Base-by-base conservation (phyloP, 352 stramenopile species). In the Globisporangium barbulae region DNA sequence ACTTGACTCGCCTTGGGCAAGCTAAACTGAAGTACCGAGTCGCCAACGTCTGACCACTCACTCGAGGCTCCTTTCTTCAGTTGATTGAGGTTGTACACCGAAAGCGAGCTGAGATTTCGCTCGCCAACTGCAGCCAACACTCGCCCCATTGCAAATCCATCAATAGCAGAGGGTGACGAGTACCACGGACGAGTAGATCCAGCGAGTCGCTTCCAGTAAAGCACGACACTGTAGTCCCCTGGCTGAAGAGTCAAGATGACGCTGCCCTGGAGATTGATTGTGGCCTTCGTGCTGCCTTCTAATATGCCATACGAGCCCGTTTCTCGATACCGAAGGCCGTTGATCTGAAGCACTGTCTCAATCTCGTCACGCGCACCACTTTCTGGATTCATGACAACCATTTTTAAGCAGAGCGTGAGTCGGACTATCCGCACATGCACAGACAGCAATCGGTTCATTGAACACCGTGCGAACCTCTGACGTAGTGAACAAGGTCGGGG, bases 41-140 rank as follows among this genome's bases (percentile, higher is more conserved):
- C 76, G 19, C 85, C 85, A 21, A 93, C 85, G 53, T 91, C 82
- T 1, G 82, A 93, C 85, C 85, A 93, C 7, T 83, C 62, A 4
- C 73, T 69, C 1, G 75, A 41, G 31, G 74, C 59, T 15, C 59
- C 25, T 39, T 70, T 50, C 7, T 75, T 49, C 56, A 74, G 81
- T 41, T 85, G 71, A 9, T 79, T 61, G 21, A 90, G 65, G 55
- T 74, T 68, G 53, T 91, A 93, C 6, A 89, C 69, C 0, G 85
- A 89, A 12, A 91, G 65, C 2, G 68, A 71, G 22, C 83, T 62
- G 19, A 85, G 54, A 22, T 64, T 62, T 37, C 68, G 68, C 56
- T 91, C 77, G 0, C 81, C 78, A 31, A 93, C 63, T 1, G 65
- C 85, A 39, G 74, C 74, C 7, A 93, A 60, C 21, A 85, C 66